Conservation (phyloP, 2,329 filamentous ascomycete species). For the Colletotrichum magnum region DNA sequence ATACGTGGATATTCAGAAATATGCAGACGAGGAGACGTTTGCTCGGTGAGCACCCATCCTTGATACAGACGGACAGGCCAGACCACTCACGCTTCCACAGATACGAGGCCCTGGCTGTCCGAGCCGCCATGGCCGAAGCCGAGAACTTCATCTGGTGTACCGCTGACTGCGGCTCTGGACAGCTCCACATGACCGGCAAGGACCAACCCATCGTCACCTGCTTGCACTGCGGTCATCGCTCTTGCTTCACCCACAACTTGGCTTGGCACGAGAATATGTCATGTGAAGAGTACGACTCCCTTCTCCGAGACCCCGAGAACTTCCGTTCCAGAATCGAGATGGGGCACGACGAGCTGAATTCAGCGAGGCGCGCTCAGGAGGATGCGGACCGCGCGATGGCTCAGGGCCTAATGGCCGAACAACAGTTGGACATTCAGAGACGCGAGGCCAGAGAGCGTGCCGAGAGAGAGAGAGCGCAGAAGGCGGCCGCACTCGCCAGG, state of each 20-base stretch:
- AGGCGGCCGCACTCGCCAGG: constrained; percentile 44
- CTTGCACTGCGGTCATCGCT: constrained; percentile 54
- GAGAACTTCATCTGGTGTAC: constrained; percentile 69
- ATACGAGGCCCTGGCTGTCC: constrained; percentile 60
- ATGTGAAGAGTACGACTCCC: constrained; percentile 59
- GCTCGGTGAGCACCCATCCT: constrained; percentile 50
- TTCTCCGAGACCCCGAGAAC: constrained; percentile 54
- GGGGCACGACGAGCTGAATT: constrained; percentile 59
- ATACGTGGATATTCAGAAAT: constrained; percentile 60
- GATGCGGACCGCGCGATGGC: constrained; percentile 58
- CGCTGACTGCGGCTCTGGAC: constrained; percentile 64
- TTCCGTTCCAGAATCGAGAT: constrained; percentile 55
- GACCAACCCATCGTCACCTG: constrained; percentile 59
- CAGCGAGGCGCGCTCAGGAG: constrained; percentile 61
- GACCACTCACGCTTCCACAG: constrained; percentile 41
- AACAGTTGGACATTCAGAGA: constrained; percentile 45
- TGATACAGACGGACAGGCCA: not conserved
- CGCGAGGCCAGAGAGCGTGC: constrained; percentile 44
- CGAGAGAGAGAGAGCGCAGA: constrained; percentile 45
- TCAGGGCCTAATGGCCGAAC: constrained; percentile 49
- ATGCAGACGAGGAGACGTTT: constrained; percentile 60
- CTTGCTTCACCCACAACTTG: constrained; percentile 59
- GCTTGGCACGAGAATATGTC: constrained; percentile 58
- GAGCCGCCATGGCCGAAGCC: constrained; percentile 58
- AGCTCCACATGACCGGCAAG: constrained; percentile 61